phyloP scores from a whole-genome alignment of 371 early-diverging fungal species.

The Rhizopus microsporus region DNA sequence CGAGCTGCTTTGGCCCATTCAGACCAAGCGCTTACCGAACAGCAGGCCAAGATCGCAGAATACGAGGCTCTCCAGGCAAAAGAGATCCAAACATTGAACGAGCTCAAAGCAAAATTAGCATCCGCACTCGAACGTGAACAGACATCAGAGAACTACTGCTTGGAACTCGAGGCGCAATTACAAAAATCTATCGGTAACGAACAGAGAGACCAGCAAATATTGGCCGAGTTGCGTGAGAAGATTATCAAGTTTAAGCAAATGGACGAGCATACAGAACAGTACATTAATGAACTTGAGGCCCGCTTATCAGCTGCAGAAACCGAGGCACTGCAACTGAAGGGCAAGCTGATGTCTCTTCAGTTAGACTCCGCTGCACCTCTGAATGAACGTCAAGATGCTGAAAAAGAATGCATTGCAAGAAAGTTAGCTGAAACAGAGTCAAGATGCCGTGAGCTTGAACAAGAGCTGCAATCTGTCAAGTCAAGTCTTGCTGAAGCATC shows the following conservation, averaged over 20 bases:
- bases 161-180: constrained; percentile 14
- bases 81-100: constrained; percentile 22
- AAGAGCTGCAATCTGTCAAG: constrained; percentile 8
- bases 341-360: background rate
- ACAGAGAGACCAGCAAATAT: constrained; percentile 27
- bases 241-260: constrained; percentile 42
- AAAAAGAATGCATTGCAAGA: constrained; percentile 10
- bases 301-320: constrained; percentile 21
- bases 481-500: constrained; percentile 1
- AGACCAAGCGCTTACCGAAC: constrained; percentile 48
- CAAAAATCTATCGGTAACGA: constrained; percentile 13
- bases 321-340: constrained; percentile 5
- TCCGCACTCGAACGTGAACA: constrained; percentile 32
- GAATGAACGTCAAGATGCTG: constrained; percentile 1
- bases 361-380: background rate
- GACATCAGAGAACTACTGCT: constrained; percentile 18
- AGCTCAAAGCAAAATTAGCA: constrained; percentile 26
- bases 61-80: constrained; percentile 25
- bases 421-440: constrained; percentile 20
- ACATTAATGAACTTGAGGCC: constrained; percentile 47
- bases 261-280: constrained; percentile 48
- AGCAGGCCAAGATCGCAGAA: constrained; percentile 43
- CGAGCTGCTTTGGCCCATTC: constrained; percentile 55
- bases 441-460: constrained; percentile 24
- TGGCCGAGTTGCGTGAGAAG: constrained; percentile 38